Percentiles rank a stretch among this genome's conserved stretches.
Evolutionary conservation across 441 rosid genomes (phyloP).

Genomic region (Bocquillonia castaneifolia): DNA sequence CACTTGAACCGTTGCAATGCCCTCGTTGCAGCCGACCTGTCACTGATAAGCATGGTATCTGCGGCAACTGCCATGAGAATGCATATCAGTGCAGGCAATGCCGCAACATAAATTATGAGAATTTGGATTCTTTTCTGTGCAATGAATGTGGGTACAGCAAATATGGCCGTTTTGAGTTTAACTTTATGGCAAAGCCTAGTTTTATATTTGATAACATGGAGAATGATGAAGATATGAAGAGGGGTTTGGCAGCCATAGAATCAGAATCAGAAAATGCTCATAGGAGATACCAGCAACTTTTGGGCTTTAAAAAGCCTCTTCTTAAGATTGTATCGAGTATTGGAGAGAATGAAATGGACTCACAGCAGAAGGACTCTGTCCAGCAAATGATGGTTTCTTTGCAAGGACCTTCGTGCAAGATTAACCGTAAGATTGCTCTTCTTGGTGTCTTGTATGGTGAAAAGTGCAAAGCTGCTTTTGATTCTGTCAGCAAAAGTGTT

Average conservation of each 20-base stretch:
- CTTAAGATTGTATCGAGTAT: conserved; percentile 98
- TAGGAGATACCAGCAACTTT: conserved; percentile 98
- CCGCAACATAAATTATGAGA: conserved; percentile 98
- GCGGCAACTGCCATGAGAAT: conserved; percentile 99
- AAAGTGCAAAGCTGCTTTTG: conserved; percentile 99
- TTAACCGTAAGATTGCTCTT: conserved; percentile 98
- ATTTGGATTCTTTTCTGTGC: conserved; percentile 98
- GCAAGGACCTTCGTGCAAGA: conserved; percentile 99
- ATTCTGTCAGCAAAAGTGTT: conserved; percentile 99
- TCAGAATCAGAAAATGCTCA: conserved; percentile 99
- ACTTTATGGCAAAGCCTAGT: conserved; percentile 99
- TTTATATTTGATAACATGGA: conserved; percentile 98
- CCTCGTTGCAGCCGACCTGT: conserved; percentile 99
- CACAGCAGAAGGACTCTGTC: conserved; percentile 98
- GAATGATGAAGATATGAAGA: conserved; percentile 99
- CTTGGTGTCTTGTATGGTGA: conserved; percentile 99
- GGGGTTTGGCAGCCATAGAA: conserved; percentile 98
- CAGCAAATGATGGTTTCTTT: conserved; percentile 99
- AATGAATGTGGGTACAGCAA: conserved; percentile 99
- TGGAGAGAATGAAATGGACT: conserved; percentile 99
- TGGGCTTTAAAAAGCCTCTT: conserved; percentile 99
- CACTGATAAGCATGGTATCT: conserved; percentile 98
- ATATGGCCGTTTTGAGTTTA: conserved; percentile 99
- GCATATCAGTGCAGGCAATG: conserved; percentile 99
- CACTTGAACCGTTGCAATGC: conserved; percentile 98